A percentile compares a stretch with the other conserved stretches of the same genome.
Conservation (phyloP, 163 green algal genomes). For the Scenedesmus sp. region DNA sequence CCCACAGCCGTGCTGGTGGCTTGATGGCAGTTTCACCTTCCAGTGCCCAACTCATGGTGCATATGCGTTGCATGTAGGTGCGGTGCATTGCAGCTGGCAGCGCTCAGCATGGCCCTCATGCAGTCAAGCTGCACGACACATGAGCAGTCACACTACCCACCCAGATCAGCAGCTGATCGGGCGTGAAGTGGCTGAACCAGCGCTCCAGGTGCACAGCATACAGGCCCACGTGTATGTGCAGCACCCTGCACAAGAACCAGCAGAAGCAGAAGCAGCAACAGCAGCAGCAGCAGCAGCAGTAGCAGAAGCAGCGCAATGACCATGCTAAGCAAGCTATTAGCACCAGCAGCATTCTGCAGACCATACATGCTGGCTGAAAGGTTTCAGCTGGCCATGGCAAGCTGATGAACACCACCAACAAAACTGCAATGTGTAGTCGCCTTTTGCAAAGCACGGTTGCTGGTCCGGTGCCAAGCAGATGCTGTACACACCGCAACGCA, state of each 20-base stretch:
- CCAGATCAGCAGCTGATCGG: conserved; percentile 48
- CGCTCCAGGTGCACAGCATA: conserved; percentile 35
- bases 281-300: neutral
- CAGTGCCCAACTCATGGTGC: too few relatives aligned
- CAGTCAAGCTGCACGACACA: neutral
- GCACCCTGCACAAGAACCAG: neutral
- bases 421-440: too few relatives aligned
- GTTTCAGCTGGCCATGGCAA: too few relatives aligned
- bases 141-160: neutral
- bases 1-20: too few relatives aligned
- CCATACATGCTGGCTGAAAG: too few relatives aligned
- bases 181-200: conserved; percentile 16
- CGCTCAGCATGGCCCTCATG: neutral
- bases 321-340: neutral
- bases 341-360: neutral
- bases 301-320: too few relatives aligned
- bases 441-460: too few relatives aligned
- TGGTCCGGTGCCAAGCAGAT: too few relatives aligned
- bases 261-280: neutral
- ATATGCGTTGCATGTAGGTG: too few relatives aligned
- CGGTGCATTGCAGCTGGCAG: neutral
- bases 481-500: too few relatives aligned
- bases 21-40: too few relatives aligned
- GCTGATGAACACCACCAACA: too few relatives aligned
- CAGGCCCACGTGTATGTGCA: conserved; percentile 15